Base-by-base conservation (phyloP, 1,139 yeast species). In the Yamadazyma sp. region DNA sequence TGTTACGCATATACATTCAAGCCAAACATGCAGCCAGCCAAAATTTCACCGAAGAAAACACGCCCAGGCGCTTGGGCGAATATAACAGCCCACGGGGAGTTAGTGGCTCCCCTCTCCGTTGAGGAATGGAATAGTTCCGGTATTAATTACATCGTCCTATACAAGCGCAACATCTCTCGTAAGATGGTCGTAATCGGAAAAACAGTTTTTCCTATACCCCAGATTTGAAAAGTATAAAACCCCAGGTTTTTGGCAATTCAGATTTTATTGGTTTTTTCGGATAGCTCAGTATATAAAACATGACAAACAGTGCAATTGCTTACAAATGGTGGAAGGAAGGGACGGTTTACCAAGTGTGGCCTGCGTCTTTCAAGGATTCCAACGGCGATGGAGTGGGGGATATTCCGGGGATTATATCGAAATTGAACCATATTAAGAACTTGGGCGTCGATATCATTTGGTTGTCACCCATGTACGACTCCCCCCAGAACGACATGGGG, bases 401-500 rank as follows among this genome's bases (percentile, higher is more conserved):
- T 55, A 54, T 78, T 39, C 69, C 64, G 8, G 83, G 83, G 16
- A 73, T 78, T 34, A 65, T 70, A 40, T 64, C 74, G 23, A 66
- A 70, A 20, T 63, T 78, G 43, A 80, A 75, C 56, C 75, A 78
- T 53, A 55, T 78, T 53, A 68, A 74, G 53, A 60, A 59, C 17
- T 61, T 78, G 33, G 83, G 83, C 2, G 64, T 65, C 15, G 79
- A 75, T 45, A 66, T 74, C 24, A 59, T 78, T 31, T 78, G 83
- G 83, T 58, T 77, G 42, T 71, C 75, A 20, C 83, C 83, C 23
- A 72, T 74, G 64, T 77, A 68, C 57, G 77, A 74, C 44, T 73
- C 80, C 2, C 83, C 83, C 4, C 78, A 74, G 50, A 74, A 73
- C 35, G 83, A 79, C 51, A 77, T 78, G 83, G 83, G 83, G 2